These are phyloP conservation scores for Ilyonectria destructans DNA, from an alignment of 2,329 filamentous ascomycete genomes.

Conservation along the genomic window DNA sequence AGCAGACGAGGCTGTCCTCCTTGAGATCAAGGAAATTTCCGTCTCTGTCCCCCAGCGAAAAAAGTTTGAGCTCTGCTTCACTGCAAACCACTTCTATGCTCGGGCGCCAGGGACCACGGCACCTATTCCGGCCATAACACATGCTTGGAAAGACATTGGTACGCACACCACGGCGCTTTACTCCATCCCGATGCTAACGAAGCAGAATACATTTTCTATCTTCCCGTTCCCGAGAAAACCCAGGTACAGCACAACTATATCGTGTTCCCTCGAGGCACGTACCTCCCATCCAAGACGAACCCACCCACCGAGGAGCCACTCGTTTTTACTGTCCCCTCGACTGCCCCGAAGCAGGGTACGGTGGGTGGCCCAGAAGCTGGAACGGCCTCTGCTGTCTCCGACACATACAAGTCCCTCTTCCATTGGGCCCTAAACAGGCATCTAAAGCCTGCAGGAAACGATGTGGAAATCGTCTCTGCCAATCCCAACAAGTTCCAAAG, in stretches of 20 bases:
- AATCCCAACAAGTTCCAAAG: conserved; percentile 73
- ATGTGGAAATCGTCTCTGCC: conserved; percentile 66
- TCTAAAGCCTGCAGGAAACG: conserved; percentile 66
- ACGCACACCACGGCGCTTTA: conserved; percentile 38
- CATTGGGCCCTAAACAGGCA: conserved; percentile 73
- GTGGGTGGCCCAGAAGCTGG: conserved; percentile 67
- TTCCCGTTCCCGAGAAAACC: conserved; percentile 77
- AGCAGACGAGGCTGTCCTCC: conserved; percentile 66
- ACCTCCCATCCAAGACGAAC: conserved; percentile 66
- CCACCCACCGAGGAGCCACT: conserved; percentile 69
- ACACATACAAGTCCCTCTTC: conserved; percentile 72
- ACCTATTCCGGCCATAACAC: conserved; percentile 69
- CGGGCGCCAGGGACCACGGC: conserved; percentile 66
- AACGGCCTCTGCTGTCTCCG: conserved; percentile 69
- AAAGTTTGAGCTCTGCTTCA: conserved; percentile 78
- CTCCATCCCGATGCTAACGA: conserved; percentile 25
- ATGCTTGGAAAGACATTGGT: conserved; percentile 77
- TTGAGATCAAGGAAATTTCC: conserved; percentile 78
- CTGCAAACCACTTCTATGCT: conserved; percentile 72
- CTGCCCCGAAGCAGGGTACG: conserved; percentile 73
- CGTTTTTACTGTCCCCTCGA: conserved; percentile 75
- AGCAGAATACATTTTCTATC: conserved; percentile 74
- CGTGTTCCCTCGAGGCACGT: conserved; percentile 71
- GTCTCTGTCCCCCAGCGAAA: conserved; percentile 79
- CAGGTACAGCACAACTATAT: conserved; percentile 79